Percentiles rank a stretch among this genome's conserved stretches.
These are phyloP conservation scores for Suaeda aralocaspica DNA, from an alignment of 148 eudicot genomes.

Conservation along the genomic window DNA sequence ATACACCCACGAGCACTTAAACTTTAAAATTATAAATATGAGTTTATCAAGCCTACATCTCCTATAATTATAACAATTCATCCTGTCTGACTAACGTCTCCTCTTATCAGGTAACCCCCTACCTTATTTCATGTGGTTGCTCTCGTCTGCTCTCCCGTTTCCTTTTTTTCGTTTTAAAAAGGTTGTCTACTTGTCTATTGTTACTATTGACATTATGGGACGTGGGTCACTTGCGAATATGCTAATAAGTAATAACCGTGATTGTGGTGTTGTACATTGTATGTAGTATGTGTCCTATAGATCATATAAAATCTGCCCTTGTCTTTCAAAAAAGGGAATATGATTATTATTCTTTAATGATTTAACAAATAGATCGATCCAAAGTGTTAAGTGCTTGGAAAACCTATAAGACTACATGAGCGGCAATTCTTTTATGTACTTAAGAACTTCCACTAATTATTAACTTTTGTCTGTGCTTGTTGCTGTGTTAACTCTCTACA, in stretches of 20 bases:
- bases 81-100: conserved; percentile 14
- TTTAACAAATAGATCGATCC: not conserved
- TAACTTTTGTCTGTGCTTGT: not conserved
- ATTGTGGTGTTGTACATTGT: conserved; percentile 6
- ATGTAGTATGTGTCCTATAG: conserved; percentile 3
- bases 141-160: not conserved
- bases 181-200: too few relatives aligned
- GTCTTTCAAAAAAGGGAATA: not conserved
- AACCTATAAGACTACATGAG: conserved; percentile 16
- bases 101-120: conserved; percentile 14
- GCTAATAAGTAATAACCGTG: not conserved
- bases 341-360: not conserved
- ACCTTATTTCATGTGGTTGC: not conserved
- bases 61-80: too few relatives aligned
- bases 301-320: not conserved
- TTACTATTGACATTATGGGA: not conserved
- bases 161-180: not conserved
- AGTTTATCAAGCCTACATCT: too few relatives aligned
- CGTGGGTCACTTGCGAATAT: conserved; percentile 2
- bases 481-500: not conserved
- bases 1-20: too few relatives aligned
- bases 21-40: too few relatives aligned
- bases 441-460: conserved; percentile 11
- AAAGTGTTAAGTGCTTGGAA: not conserved
- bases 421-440: not conserved